Base-by-base conservation (phyloP, 2,329 filamentous ascomycete genomes). In the Tolypocladium album region DNA sequence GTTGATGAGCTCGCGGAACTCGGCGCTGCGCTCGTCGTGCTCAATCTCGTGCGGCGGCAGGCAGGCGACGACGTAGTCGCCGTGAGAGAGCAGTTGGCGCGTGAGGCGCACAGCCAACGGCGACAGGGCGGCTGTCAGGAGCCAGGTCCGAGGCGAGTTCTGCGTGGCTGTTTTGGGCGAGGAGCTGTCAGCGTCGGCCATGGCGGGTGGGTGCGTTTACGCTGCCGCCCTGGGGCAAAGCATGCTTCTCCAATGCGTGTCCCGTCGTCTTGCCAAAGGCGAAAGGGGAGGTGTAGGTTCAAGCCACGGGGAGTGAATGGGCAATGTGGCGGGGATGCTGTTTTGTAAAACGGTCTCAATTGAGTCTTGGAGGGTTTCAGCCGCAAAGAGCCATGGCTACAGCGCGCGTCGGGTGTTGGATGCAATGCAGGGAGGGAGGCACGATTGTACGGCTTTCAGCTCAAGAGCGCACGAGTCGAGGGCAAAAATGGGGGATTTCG, bases 21-120 rank as follows among this genome's bases (percentile, higher is more conserved):
- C 90, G 67, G 85, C 81, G 71, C 87, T 89, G 64, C 90, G 85
- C 55, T 83, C 82, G 45, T 88, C 87, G 71, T 92, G 83, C 67
- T 92, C 89, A 64, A 92, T 87, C 73, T 94, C 90, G 57, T 82
- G 78, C 3, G 90, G 88, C 56, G 89, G 85, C 40, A 97, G 81
- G 59, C 92, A 94, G 6, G 91, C 89, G 56, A 93, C 88, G 55
- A 96, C 88, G 71, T 88, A 92, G 74, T 97, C 94, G 56, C 94
- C 93, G 74, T 97, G 92, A n/a, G 85, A 85, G 56, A 97, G 86
- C 52, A 96, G 81, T 67, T 90, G 84, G 59, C 88, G 86, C 59
- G 91, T 89, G 61, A 97, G 82, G 55, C 90, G 88, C 62, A 96
- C 88, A 59, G 88, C 88, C 64, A 97, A 83, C 15, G 93, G 91